These are phyloP conservation scores for Asparagopsis taxiformis DNA, from an alignment of 31 red algal species.

Conservation along the genomic window DNA sequence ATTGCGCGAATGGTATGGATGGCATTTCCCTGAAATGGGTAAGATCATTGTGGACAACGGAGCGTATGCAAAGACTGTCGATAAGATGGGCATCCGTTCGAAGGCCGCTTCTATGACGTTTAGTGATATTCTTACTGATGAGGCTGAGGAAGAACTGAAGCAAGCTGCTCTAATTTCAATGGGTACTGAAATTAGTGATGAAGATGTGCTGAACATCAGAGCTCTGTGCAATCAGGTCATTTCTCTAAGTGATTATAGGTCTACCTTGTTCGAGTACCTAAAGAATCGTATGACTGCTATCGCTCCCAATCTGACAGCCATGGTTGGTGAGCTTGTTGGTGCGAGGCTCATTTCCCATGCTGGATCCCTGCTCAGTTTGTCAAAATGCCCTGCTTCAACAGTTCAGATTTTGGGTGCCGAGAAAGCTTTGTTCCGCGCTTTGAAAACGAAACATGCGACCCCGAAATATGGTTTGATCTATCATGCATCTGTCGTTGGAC, in stretches of 20 bases:
- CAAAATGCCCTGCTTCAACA: conserved; percentile 97
- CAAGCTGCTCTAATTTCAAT: conserved; percentile 92
- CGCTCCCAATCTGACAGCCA: conserved; percentile 95
- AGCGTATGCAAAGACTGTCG: conserved; percentile 81
- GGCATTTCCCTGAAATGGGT: conserved; percentile 98
- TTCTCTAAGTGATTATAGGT: conserved; percentile 81
- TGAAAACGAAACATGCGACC: conserved; percentile 99
- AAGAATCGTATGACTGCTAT: conserved; percentile 93
- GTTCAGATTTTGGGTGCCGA: conserved; percentile 98
- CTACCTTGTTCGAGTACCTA: conserved; percentile 91
- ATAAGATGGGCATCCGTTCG: conserved; percentile 81
- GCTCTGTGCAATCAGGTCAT: conserved; percentile 86
- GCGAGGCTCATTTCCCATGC: conserved; percentile 98
- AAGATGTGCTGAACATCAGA: conserved; percentile 92
- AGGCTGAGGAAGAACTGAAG: conserved; percentile 78
- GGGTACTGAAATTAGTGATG: conserved; percentile 98
- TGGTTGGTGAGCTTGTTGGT: conserved; percentile 97
- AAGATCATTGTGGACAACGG: conserved; percentile 93
- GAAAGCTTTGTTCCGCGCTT: conserved; percentile 96
- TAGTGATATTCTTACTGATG: conserved; percentile 49
- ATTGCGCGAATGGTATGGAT: conserved; percentile 96
- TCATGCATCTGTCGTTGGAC: conserved; percentile 94
- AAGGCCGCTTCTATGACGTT: conserved; percentile 74
- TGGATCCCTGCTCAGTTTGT: conserved; percentile 81
- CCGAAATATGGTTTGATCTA: conserved; percentile 99